These are phyloP conservation scores for Trichoderma endophyticum DNA, from an alignment of 2,329 filamentous ascomycete species.

Conservation along the genomic window DNA sequence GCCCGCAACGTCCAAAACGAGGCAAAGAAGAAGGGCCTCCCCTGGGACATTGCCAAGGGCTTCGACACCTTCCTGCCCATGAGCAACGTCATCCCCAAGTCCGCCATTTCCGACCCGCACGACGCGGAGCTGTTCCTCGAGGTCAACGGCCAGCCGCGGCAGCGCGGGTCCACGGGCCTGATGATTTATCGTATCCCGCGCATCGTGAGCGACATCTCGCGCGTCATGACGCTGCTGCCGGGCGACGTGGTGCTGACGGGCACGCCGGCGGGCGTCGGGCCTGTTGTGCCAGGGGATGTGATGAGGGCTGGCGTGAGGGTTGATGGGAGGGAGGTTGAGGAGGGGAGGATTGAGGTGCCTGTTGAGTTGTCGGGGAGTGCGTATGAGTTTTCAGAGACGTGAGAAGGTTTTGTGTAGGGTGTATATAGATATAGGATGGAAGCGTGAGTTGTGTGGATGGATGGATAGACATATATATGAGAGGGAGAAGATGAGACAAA, in stretches of 20 bases:
- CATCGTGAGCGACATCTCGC: constrained; percentile 85
- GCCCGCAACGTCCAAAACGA: constrained; percentile 93
- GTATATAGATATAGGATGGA: neutral
- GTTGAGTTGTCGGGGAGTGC: constrained; percentile 76
- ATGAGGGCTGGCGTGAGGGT: constrained; percentile 82
- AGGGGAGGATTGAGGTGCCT: constrained; percentile 77
- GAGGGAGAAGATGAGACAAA: neutral
- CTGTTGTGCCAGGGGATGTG: constrained; percentile 79
- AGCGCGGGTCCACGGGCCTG: constrained; percentile 84
- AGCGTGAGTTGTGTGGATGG: neutral
- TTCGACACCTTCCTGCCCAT: constrained; percentile 97
- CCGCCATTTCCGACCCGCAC: constrained; percentile 79
- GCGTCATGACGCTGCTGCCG: constrained; percentile 88
- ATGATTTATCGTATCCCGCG: constrained; percentile 92
- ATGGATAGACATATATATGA: neutral
- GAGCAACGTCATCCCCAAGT: constrained; percentile 75
- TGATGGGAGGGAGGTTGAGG: constrained; percentile 75
- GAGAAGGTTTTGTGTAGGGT: constrained; percentile 1
- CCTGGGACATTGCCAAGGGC: constrained; percentile 94
- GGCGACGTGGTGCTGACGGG: constrained; percentile 96
- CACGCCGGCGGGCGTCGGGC: constrained; percentile 92
- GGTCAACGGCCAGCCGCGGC: constrained; percentile 75
- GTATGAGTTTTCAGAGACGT: constrained; percentile 76
- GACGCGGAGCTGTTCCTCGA: constrained; percentile 80
- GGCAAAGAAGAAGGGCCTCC: constrained; percentile 90